Evolutionary conservation across 306 rosid genomes (phyloP), one percentile per base, ranked within the genome.

Genomic region (Arachis stenosperma): DNA sequence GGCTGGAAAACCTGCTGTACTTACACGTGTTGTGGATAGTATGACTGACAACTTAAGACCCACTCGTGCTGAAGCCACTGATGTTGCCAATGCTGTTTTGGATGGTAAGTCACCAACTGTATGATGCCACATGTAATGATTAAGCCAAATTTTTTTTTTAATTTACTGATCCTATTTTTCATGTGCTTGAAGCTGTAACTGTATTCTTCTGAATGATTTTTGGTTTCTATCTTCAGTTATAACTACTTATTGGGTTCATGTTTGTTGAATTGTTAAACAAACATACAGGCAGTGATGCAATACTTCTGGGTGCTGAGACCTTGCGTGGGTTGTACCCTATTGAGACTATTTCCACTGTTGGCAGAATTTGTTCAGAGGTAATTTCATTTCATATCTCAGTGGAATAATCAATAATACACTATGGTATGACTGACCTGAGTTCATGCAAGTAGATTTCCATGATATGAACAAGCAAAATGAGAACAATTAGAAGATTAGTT

Each of bases 41-140:
- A 95, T 95, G 99, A 95, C 99, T 10, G 89, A 86, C 92, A 95
- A 95, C 88, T 84, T 95, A 81, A 83, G 99, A 47, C 99, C 99
- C 73, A 95, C 99, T 77, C 99, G 99, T 84, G 99, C 99, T n/a
- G 99, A 95, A 86, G 99, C 99, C 69, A 95, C 99, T 60, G 99
- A 95, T 83, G 98, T 95, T 80, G 99, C 99, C 70, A 95, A 95
- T 86, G 99, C 99, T 66, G 97, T 95, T 66, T 85, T 95, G 72
- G 99, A 95, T 79, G 99, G 99, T 94, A 77, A n/a, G 85, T 76
- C 9, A 29, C 57, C 61, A 3, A 17, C 57, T 70, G 63, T 75
- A 53, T 70, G 51, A 66, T 65, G 46, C 67, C 65, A 42, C 70
- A 33, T 33, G 37, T 4, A 33, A 33, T 4, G 37, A 33, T 33